These are phyloP conservation scores for Monilinia laxa DNA, from an alignment of 2,329 filamentous ascomycete genomes.

Conservation along the genomic window DNA sequence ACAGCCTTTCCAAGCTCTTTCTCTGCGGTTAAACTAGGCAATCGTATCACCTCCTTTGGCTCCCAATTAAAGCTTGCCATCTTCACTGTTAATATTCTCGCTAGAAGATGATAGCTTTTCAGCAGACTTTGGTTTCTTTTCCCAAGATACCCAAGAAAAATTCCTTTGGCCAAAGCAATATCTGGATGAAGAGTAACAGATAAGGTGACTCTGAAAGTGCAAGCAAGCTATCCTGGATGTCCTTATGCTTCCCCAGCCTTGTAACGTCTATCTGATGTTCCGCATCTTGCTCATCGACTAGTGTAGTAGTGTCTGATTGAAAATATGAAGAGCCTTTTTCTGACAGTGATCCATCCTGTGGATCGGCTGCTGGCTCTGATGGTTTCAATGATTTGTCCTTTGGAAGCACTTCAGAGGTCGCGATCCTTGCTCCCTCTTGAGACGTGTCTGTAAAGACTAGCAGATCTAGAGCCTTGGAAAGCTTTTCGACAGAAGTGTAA, in stretches of 20 bases:
- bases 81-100: not conserved
- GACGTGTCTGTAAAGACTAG: not conserved
- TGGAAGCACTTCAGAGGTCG: not conserved
- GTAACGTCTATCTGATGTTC: not conserved
- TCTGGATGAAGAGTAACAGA: not conserved
- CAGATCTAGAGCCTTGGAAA: not conserved
- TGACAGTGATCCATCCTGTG: not conserved
- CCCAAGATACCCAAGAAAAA: not conserved
- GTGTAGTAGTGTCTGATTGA: not conserved
- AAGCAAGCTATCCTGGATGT: not conserved
- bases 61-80: not conserved
- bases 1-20: not conserved
- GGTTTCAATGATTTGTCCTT: not conserved
- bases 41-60: too few relatives aligned
- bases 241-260: not conserved
- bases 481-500: conserved; percentile 10
- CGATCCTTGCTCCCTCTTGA: not conserved
- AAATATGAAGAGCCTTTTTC: not conserved
- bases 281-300: not conserved
- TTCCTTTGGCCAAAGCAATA: not conserved
- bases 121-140: not conserved
- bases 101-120: not conserved
- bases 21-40: not conserved
- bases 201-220: not conserved
- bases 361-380: not conserved